phyloP scores from a whole-genome alignment of 257 asterid genomes.

The Gynochthodes officinalis region DNA sequence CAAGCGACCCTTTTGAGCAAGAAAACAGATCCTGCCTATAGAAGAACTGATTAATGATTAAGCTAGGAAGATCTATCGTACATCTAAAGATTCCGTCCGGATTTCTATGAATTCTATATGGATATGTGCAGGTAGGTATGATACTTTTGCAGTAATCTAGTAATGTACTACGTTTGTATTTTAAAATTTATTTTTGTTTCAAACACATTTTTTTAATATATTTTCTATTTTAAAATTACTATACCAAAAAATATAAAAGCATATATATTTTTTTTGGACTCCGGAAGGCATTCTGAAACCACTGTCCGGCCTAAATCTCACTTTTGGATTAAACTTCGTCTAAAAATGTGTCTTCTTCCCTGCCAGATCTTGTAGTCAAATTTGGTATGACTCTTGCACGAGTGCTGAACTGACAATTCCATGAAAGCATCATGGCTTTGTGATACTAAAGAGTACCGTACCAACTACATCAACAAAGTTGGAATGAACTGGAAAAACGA shows the following conservation, averaged over 20 bases:
- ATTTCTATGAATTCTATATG: slow-evolving; percentile 20
- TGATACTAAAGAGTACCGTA: slow-evolving; percentile 7
- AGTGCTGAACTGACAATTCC: slow-evolving; percentile 18
- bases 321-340: slow-evolving; percentile 13
- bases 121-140: not conserved
- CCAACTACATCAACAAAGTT: slow-evolving; percentile 9
- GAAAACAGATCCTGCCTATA: slow-evolving; percentile 23
- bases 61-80: slow-evolving; percentile 18
- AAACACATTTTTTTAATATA: too few species aligned
- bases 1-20: slow-evolving; percentile 23
- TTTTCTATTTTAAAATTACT: too few species aligned
- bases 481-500: too few species aligned
- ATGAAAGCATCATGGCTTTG: slow-evolving; percentile 12
- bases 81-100: slow-evolving; percentile 37
- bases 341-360: slow-evolving; percentile 7
- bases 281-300: too few species aligned
- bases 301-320: too few species aligned
- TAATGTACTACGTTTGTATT: too few species aligned
- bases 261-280: too few species aligned
- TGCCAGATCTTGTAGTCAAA: slow-evolving; percentile 9
- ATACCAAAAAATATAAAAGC: too few species aligned
- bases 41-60: slow-evolving; percentile 26
- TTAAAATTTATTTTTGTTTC: too few species aligned
- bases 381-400: slow-evolving; percentile 30
- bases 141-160: too few species aligned